Conservation (phyloP, 192 early-diverging fungal species). For the Gryganskiella cystojenkinii region DNA sequence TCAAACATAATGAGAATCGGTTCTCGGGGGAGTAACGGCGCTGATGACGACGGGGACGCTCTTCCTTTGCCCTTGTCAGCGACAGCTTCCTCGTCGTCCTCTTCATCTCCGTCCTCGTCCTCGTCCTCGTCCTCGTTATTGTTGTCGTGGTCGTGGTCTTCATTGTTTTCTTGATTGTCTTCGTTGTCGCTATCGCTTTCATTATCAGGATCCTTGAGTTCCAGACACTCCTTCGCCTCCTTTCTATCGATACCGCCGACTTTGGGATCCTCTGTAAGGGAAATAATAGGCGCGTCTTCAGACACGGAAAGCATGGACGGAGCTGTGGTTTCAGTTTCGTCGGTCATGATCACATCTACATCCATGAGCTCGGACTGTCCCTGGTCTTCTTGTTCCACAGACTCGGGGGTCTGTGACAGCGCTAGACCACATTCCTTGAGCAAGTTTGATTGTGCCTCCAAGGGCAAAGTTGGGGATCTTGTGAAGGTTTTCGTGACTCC, state of each 20-base stretch:
- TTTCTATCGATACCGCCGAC: background rate
- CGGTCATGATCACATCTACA: no score
- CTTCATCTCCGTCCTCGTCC: background rate
- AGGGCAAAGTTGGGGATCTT: no score
- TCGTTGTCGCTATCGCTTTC: background rate
- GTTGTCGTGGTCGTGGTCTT: slow-evolving; percentile 4
- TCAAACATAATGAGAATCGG: slow-evolving; percentile 26
- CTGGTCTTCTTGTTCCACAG: no score
- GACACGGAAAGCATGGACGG: no score
- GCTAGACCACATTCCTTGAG: no score
- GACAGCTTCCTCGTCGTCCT: background rate
- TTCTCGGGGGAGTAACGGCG: slow-evolving; percentile 2
- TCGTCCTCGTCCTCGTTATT: background rate
- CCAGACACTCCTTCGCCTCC: background rate
- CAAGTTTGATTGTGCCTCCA: no score
- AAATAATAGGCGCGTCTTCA: no score
- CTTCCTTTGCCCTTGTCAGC: background rate
- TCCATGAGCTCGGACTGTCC: no score
- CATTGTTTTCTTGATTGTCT: background rate
- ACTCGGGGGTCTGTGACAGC: no score
- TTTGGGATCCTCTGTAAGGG: no score
- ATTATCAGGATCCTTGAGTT: background rate
- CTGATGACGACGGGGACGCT: slow-evolving; percentile 3
- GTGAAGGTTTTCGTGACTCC: no score
- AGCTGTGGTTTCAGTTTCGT: no score